Conservation (phyloP, 2,329 filamentous ascomycete genomes). For the Talaromyces sp. region DNA sequence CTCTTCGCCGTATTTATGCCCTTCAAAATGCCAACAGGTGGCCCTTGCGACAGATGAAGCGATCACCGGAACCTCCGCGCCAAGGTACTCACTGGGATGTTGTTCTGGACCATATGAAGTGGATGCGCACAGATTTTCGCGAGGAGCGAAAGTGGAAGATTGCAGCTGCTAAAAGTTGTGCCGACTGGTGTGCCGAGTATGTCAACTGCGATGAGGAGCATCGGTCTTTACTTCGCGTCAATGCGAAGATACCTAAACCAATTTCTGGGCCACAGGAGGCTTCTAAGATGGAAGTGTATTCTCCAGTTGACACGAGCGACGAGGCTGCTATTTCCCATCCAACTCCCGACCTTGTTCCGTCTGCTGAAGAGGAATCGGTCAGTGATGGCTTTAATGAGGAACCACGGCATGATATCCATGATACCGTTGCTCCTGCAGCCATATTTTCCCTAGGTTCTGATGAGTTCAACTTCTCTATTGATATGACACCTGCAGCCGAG, state of each 20-base stretch:
- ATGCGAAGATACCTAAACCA: conserved; percentile 42
- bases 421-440: conserved; percentile 66
- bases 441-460: conserved; percentile 82
- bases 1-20: conserved; percentile 83
- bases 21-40: conserved; percentile 90
- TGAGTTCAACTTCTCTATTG: conserved; percentile 77
- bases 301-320: conserved; percentile 40
- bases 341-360: conserved; percentile 69
- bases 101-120: conserved; percentile 87
- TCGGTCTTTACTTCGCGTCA: conserved; percentile 68
- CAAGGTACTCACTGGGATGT: conserved; percentile 82
- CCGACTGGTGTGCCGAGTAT: conserved; percentile 82
- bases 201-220: conserved; percentile 66
- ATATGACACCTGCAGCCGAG: conserved; percentile 73
- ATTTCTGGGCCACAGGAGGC: conserved; percentile 29
- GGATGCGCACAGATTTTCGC: conserved; percentile 96
- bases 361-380: conserved; percentile 62
- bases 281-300: conserved; percentile 31
- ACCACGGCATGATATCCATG: conserved; percentile 45
- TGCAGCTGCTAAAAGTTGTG: conserved; percentile 76
- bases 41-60: conserved; percentile 87
- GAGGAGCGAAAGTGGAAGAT: conserved; percentile 95
- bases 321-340: conserved; percentile 47
- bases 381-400: conserved; percentile 52
- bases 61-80: conserved; percentile 76